These are phyloP conservation scores for Pythium pectinolyticum DNA, from an alignment of 352 stramenopile species.

Conservation along the genomic window DNA sequence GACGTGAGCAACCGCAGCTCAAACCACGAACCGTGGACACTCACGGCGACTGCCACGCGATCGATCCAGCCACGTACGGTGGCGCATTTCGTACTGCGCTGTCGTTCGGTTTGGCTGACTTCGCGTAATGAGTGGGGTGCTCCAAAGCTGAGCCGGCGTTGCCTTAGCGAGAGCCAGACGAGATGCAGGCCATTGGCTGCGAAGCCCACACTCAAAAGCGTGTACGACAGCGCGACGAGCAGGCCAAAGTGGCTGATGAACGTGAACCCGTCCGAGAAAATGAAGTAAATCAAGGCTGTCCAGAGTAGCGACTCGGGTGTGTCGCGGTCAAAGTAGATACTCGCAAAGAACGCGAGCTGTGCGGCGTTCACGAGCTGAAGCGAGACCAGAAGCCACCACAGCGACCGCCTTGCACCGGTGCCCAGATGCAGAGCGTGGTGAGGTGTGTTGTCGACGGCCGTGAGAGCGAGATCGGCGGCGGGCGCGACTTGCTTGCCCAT, in stretches of 20 bases:
- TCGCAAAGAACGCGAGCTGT: not conserved
- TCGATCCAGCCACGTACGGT: too few species aligned
- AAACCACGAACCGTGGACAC: not conserved
- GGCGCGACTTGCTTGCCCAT: too few species aligned
- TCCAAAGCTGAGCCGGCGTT: slow-evolving; percentile 8
- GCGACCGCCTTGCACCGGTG: not conserved
- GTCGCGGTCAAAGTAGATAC: not conserved
- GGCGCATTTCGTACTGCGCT: too few species aligned
- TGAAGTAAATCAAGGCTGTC: slow-evolving; percentile 16
- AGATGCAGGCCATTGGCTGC: not conserved
- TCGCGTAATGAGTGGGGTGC: too few species aligned
- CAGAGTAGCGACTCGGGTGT: slow-evolving; percentile 15
- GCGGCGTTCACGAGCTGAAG: slow-evolving; percentile 5
- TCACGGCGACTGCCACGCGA: not conserved
- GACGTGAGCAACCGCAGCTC: not conserved
- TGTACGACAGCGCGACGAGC: slow-evolving; percentile 2
- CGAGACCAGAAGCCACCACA: slow-evolving; percentile 1
- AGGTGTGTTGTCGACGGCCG: too few species aligned
- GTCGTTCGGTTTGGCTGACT: too few species aligned
- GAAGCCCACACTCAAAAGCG: slow-evolving; percentile 5
- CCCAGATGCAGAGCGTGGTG: not conserved
- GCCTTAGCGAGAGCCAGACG: slow-evolving; percentile 13
- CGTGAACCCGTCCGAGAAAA: slow-evolving; percentile 19
- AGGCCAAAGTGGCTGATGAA: slow-evolving; percentile 8
- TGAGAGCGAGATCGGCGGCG: too few species aligned